Base-by-base conservation (phyloP, 768 basidiomycete genomes). In the Boletus sensibilis region DNA sequence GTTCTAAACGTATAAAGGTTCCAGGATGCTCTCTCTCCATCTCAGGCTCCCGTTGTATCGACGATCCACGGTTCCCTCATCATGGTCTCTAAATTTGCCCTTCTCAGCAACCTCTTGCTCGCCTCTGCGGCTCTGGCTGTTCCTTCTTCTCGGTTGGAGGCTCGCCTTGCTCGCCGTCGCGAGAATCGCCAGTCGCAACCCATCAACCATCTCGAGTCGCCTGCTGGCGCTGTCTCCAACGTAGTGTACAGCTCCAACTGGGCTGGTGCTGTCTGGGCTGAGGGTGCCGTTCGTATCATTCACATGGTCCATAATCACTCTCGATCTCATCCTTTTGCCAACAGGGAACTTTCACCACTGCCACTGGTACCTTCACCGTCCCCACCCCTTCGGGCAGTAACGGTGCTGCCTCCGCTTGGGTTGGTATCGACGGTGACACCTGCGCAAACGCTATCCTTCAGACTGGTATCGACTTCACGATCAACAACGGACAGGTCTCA, bases 381-480 rank as follows among this genome's bases (percentile, higher is more conserved):
- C 66, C 66, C 18, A 46, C 51, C 20, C 61, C 53, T 16, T 43
- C 50, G 1, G 64, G 66, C 8, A 49, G 4, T 1, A 39, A 5
- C 1, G 56, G 55, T 35, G 59, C 57, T 31, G 59, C 64, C 23
- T 53, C 57, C 50, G 64, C 64, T 29, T 67, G 66, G 64, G 61
- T 67, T 31, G 66, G 66, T 31, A 65, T 67, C n/a, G 66, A 68
- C 8, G 60, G 63, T 52, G 56, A 62, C 39, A 53, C 44, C 13
- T 58, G 60, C 37, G 7, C 1, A 7, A 57, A 13, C 12, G 58
- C 58, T 12, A 61, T 64, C 49, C 60, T 66, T 48, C 63, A 67
- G 54, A 58, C 62, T 9, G 65, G 65, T 31, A 18, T 66, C 14
- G 57, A 59, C 53, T 57, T 61, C 46, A 61, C 16, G 0, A 4